Conservation (phyloP, 345 rosid species). For the Stellera chamaejasme region DNA sequence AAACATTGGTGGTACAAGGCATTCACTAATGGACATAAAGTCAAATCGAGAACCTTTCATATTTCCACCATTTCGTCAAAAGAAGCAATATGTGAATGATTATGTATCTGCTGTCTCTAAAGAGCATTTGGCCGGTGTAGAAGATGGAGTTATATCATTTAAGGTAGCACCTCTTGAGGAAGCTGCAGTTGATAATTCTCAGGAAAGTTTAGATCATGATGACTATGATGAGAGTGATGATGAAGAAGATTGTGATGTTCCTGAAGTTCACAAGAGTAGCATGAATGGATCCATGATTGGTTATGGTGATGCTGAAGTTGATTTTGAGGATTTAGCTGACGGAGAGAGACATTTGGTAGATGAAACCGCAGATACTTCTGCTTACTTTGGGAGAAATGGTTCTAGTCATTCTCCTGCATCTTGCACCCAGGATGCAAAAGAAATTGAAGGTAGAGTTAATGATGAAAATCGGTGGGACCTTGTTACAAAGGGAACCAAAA, state of each 20-base stretch:
- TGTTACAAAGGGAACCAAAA: slow-evolving; percentile 84
- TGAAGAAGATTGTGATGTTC: slow-evolving; percentile 60
- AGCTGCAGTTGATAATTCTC: slow-evolving; percentile 40
- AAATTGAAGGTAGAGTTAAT: slow-evolving; percentile 15
- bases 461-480: slow-evolving; percentile 59
- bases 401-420: slow-evolving; percentile 23
- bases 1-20: slow-evolving; percentile 73
- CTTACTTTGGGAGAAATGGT: slow-evolving; percentile 26
- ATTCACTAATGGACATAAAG: slow-evolving; percentile 85
- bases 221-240: slow-evolving; percentile 46
- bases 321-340: slow-evolving; percentile 34
- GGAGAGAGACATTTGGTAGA: slow-evolving; percentile 36
- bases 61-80: slow-evolving; percentile 73
- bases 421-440: slow-evolving; percentile 26
- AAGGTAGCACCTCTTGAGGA: slow-evolving; percentile 42
- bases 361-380: slow-evolving; percentile 24
- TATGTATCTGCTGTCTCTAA: slow-evolving; percentile 24
- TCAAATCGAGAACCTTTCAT: slow-evolving; percentile 72
- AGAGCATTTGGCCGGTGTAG: slow-evolving; percentile 28
- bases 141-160: slow-evolving; percentile 22
- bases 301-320: slow-evolving; percentile 38
- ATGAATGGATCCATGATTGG: slow-evolving; percentile 48
- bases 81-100: slow-evolving; percentile 36
- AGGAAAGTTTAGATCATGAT: slow-evolving; percentile 18
- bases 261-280: slow-evolving; percentile 37